Base-by-base conservation (phyloP, 176 grass and related monocot species). In the Eragrostis curvula region DNA sequence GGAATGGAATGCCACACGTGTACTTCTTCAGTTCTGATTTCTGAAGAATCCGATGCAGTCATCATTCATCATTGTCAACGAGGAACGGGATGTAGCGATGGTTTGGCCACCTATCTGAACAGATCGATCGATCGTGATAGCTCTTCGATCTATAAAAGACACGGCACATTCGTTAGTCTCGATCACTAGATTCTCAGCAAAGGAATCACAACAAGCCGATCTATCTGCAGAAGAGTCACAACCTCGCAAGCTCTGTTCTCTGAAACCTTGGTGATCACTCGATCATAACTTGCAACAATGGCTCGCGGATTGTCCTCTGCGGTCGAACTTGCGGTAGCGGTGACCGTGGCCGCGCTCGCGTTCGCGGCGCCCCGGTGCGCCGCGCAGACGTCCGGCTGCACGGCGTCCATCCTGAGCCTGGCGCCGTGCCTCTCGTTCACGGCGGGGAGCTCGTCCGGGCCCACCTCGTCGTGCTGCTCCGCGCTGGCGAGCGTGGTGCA, bases 351-450 rank as follows among this genome's bases (percentile, higher is more conserved):
- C 66, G 66, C 44, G 40, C 43, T 28, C n/a, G 68, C 12, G 23
- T 12, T 7, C 0, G 68, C n/a, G 68, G 21, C 44, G 44, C 44
- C 68, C 6, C 44, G 68, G 68, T 71, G 23, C 68, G 24, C 68
- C 44, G 68, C 68, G 23, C 68, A 71, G 68, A 27, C 44, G 44
- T 20, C 46, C 46, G 67, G 42, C 42, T 71, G 68, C 44, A 10
- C 44, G 68, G 0, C 1, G 45, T 71, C 68, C 40, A 48, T 71
- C 13, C 1, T 71, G 3, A 71, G 68, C 44, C 45, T 71, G 44
- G 9, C 68, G 44, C 44, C 68, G 43, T 71, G 68, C 68, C 68
- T 71, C 68, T 71, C 68, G 12, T 71, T 71, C 68, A 49, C 68
- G 11, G 6, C 44, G 2, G 23, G 43, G 68, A 5, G 43, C 44